These are phyloP conservation scores for Tylopilus vinaceipallidus DNA, from an alignment of 768 basidiomycete species.

Conservation along the genomic window DNA sequence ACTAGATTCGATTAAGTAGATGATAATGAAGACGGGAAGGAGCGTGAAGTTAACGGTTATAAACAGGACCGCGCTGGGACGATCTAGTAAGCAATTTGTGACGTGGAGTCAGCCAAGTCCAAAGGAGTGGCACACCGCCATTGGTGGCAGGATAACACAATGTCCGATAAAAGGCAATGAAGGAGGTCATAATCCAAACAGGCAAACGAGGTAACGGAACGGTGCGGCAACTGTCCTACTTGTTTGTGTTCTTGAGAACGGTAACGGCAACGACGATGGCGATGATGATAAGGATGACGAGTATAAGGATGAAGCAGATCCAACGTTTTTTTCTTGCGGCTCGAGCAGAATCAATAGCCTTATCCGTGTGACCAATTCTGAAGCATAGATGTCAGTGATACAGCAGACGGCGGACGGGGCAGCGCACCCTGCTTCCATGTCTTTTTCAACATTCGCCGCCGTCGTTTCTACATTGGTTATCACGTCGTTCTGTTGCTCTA, in stretches of 20 bases:
- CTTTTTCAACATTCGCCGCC: constrained; percentile 72
- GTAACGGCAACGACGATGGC: constrained; percentile 63
- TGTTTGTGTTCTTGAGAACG: constrained; percentile 44
- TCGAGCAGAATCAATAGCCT: constrained; percentile 83
- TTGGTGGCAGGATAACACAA: background rate
- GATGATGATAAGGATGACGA: constrained; percentile 66
- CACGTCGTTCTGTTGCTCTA: constrained; percentile 91
- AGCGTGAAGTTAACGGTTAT: constrained; percentile 11
- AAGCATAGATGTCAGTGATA: constrained; percentile 1
- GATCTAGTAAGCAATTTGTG: constrained; percentile 15
- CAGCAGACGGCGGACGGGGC: background rate
- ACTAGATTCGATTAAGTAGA: constrained; percentile 30
- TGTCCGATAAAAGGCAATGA: constrained; percentile 11
- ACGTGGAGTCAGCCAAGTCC: constrained; percentile 15
- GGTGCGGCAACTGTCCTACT: constrained; percentile 16
- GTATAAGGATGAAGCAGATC: constrained; percentile 85
- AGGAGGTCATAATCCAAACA: background rate
- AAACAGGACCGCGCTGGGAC: background rate
- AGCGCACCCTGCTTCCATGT: constrained; percentile 80
- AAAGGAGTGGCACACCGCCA: constrained; percentile 20
- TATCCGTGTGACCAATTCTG: constrained; percentile 80
- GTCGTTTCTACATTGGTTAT: constrained; percentile 80
- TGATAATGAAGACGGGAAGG: constrained; percentile 21
- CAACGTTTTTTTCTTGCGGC: constrained; percentile 93
- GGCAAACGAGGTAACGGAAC: background rate